phyloP scores from a whole-genome alignment of 2,329 filamentous ascomycete genomes.

The Cytospora mali region DNA sequence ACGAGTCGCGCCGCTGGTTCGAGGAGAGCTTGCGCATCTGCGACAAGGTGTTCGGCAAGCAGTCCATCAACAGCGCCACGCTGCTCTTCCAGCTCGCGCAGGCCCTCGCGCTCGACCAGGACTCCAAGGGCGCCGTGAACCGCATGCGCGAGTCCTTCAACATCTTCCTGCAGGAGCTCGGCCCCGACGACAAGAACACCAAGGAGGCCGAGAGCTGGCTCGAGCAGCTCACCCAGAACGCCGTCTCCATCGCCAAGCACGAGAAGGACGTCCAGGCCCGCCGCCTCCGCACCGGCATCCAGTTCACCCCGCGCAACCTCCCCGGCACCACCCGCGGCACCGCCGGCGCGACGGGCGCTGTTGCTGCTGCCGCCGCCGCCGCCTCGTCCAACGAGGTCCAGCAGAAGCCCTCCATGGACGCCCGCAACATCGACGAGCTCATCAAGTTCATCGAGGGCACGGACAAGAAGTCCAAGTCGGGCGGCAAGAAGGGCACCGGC shows the following conservation, averaged over 20 bases:
- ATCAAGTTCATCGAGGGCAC: conserved; percentile 83
- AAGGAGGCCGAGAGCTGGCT: conserved; percentile 98
- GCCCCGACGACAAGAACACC: conserved; percentile 91
- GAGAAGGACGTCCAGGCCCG: conserved; percentile 82
- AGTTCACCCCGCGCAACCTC: conserved; percentile 66
- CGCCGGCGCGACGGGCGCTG: conserved; percentile 42
- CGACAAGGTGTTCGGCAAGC: conserved; percentile 84
- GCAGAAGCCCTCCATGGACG: conserved; percentile 57
- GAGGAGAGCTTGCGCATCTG: conserved; percentile 89
- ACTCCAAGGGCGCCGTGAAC: conserved; percentile 86
- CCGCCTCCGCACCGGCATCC: conserved; percentile 68
- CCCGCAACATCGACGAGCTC: conserved; percentile 88
- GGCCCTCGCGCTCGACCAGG: conserved; percentile 90
- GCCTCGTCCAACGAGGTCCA: conserved; percentile 29
- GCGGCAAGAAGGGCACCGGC: conserved; percentile 21
- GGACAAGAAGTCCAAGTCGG: conserved; percentile 53
- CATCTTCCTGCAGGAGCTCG: conserved; percentile 87
- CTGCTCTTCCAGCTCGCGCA: conserved; percentile 97
- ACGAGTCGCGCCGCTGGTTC: conserved; percentile 95
- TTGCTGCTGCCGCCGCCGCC: conserved; percentile 31
- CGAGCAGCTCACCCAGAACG: conserved; percentile 92
- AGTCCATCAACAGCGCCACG: conserved; percentile 90
- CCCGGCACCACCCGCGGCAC: conserved; percentile 51
- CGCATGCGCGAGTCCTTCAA: conserved; percentile 97
- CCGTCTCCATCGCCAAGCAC: conserved; percentile 91